These are phyloP conservation scores for Neonectria magnoliae DNA, from an alignment of 2,329 filamentous ascomycete species.

Conservation along the genomic window DNA sequence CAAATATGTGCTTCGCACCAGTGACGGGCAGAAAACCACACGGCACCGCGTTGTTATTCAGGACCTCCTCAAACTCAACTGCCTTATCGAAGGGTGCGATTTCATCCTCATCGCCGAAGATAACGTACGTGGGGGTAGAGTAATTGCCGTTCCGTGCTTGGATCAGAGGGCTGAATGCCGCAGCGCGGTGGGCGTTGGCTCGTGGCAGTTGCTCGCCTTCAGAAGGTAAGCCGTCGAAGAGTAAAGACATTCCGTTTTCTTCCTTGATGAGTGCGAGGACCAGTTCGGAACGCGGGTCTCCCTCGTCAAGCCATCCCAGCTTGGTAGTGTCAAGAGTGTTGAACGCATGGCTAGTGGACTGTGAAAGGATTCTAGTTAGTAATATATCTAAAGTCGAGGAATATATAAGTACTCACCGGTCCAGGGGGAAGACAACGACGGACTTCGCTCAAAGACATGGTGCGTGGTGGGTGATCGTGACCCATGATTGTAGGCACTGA, in stretches of 20 bases:
- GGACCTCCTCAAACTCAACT: constrained; percentile 22
- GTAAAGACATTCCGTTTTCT: constrained; percentile 32
- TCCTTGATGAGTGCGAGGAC: constrained; percentile 35
- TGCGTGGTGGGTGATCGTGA: constrained; percentile 25
- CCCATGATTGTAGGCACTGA: constrained; percentile 28
- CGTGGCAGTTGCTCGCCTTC: constrained; percentile 18
- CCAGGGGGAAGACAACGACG: constrained; percentile 14
- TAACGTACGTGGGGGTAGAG: constrained; percentile 29
- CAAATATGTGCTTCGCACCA: constrained; percentile 33
- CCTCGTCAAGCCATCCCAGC: constrained; percentile 30
- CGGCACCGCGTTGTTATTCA: constrained; percentile 6
- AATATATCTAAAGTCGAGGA: neutral
- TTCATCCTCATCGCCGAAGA: constrained; percentile 35
- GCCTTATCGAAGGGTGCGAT: constrained; percentile 30
- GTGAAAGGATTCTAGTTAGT: neutral
- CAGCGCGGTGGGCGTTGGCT: constrained; percentile 20
- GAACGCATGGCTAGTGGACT: constrained; percentile 26
- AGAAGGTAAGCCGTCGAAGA: constrained; percentile 27
- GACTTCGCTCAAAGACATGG: constrained; percentile 27
- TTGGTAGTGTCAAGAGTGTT: constrained; percentile 30
- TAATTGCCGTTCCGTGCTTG: constrained; percentile 32
- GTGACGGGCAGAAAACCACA: constrained; percentile 29
- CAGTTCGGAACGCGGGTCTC: constrained; percentile 32
- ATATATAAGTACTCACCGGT: constrained; percentile 11
- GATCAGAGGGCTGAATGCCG: constrained; percentile 30